phyloP scores from a whole-genome alignment of 2,329 filamentous ascomycete genomes.

The Pseudogymnoascus sp. region DNA sequence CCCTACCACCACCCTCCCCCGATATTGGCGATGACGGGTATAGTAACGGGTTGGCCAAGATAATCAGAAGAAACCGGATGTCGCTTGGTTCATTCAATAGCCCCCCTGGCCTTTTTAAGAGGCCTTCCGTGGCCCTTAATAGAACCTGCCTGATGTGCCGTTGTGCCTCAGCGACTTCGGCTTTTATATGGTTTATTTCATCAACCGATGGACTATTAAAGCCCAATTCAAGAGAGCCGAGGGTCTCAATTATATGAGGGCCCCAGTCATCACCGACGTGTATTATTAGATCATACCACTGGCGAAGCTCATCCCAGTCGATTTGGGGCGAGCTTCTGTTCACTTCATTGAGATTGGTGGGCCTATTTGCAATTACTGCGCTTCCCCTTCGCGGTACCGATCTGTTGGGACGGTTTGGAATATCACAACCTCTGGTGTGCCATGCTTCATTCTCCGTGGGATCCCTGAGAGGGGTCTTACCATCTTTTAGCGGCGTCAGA shows the following conservation, averaged over 20 bases:
- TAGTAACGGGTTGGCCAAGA: slow-evolving; percentile 71
- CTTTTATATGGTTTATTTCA: slow-evolving; percentile 38
- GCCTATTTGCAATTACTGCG: slow-evolving; percentile 8
- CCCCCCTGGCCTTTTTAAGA: slow-evolving; percentile 71
- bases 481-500: slow-evolving; percentile 54
- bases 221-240: slow-evolving; percentile 23
- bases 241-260: slow-evolving; percentile 47
- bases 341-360: slow-evolving; percentile 32
- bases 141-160: slow-evolving; percentile 60
- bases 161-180: slow-evolving; percentile 51
- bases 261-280: slow-evolving; percentile 62
- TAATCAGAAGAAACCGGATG: slow-evolving; percentile 66
- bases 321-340: slow-evolving; percentile 57
- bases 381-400: slow-evolving; percentile 29
- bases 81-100: slow-evolving; percentile 60
- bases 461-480: slow-evolving; percentile 66
- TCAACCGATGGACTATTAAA: slow-evolving; percentile 18
- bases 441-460: slow-evolving; percentile 73
- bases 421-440: slow-evolving; percentile 58
- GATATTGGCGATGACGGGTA: slow-evolving; percentile 34
- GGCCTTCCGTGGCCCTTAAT: slow-evolving; percentile 67
- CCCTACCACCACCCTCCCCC: background rate
- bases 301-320: slow-evolving; percentile 61
- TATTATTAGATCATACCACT: slow-evolving; percentile 66
- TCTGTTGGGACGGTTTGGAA: slow-evolving; percentile 30